A percentile compares a stretch with the other conserved stretches of the same genome.
Evolutionary conservation across 257 asterid genomes (phyloP).

Genomic region (Handroanthus guayacan): DNA sequence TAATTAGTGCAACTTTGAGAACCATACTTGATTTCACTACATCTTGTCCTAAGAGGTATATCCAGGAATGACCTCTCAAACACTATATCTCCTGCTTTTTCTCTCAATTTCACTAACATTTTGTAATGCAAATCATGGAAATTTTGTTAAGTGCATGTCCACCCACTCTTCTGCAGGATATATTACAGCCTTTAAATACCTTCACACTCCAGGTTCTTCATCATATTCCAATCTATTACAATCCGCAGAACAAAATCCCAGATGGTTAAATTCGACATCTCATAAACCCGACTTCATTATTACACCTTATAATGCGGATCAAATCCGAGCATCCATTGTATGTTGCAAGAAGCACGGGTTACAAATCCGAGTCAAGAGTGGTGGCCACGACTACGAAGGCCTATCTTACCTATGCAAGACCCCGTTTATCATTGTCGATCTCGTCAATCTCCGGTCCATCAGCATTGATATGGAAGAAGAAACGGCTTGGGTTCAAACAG

Average conservation of each 20-base stretch:
- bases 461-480: constrained; percentile 42
- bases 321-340: constrained; percentile 48
- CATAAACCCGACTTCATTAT: constrained; percentile 47
- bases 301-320: constrained; percentile 46
- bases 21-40: neutral
- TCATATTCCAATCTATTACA: constrained; percentile 45
- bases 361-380: constrained; percentile 56
- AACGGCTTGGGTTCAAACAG: constrained; percentile 66
- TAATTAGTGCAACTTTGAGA: neutral
- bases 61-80: constrained; percentile 2
- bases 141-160: constrained; percentile 44
- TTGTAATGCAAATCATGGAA: constrained; percentile 34
- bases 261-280: constrained; percentile 54
- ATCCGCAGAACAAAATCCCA: constrained; percentile 56
- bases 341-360: constrained; percentile 45
- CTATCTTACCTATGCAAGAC: constrained; percentile 46
- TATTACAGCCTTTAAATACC: constrained; percentile 29
- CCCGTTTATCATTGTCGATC: constrained; percentile 54
- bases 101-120: constrained; percentile 15
- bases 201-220: constrained; percentile 40
- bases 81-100: constrained; percentile 6
- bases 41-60: neutral
- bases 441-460: constrained; percentile 45
- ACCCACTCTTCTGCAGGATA: constrained; percentile 32
- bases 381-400: constrained; percentile 77